Evolutionary conservation across 305 asterid species (phyloP), one percentile per base, ranked within the genome.

Genomic region (Solanum hybrid): DNA sequence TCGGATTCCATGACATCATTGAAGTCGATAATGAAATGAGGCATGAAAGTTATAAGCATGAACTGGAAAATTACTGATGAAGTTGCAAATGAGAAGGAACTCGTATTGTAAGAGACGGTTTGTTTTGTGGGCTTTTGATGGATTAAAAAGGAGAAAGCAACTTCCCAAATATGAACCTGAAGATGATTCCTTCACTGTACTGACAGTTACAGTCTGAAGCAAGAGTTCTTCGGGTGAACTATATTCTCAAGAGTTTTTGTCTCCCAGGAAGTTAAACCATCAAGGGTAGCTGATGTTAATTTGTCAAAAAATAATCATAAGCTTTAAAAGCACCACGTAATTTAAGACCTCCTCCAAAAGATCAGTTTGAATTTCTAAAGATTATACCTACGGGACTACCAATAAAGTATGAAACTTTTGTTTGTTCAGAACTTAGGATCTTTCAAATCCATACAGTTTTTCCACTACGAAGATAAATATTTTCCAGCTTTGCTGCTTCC

Each of bases 11-110:
- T 27, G 71, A 27, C 71, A 81, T 27, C 71, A 27, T 42, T 81
- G 37, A 81, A 42, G 37, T 42, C 3, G 37, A 81, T 7, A 26
- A 40, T 27, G 86, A 40, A 5, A 42, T 40, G 16, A 14, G 36
- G 71, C 72, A 80, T 7, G 91, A 81, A 82, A 60, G 86, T 88
- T 87, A 75, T 73, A 86, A 91, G 42, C 34, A 78, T 26, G 42
- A 40, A 69, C 81, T 9, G 31, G 5, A 31, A 5, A 8, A 32
- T 13, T 86, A 34, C 46, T 37, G 31, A 42, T 13, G 37, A 85
- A 12, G 51, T 26, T 66, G 73, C 29, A 20, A 42, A 36, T 11
- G 66, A 35, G 27, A 38, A n/a, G 24, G 86, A 80, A 38, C 35
- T 24, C 5, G 13, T 40, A 80, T 26, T 80, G 24, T 26, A 38